A percentile compares a stretch with the other conserved stretches of the same genome.
phyloP scores from a whole-genome alignment of 2,329 filamentous ascomycete genomes.

The Colletotrichum orbiculare region DNA sequence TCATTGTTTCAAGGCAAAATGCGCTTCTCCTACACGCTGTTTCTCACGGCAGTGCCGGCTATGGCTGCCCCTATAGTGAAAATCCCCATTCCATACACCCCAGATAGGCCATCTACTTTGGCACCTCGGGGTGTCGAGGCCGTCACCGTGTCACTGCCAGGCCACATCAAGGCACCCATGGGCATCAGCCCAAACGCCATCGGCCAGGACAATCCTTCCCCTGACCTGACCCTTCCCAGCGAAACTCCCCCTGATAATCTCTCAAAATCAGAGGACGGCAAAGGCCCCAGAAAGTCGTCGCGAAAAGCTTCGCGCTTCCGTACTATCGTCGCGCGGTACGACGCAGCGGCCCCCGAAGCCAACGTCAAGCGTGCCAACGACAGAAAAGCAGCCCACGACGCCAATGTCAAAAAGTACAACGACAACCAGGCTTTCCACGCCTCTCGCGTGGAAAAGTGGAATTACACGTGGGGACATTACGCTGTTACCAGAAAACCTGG shows the following conservation, averaged over 20 bases:
- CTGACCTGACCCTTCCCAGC: too few species aligned
- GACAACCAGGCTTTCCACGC: background rate
- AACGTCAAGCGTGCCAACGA: background rate
- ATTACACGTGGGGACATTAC: background rate
- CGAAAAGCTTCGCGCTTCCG: background rate
- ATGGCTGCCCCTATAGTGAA: background rate
- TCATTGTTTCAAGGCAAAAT: too few species aligned
- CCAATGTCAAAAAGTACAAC: background rate
- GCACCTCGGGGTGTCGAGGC: background rate
- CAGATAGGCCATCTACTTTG: background rate
- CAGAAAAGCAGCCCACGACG: background rate
- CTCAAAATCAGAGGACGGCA: too few species aligned
- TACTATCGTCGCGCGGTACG: background rate
- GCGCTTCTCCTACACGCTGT: background rate
- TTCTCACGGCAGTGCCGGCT: background rate
- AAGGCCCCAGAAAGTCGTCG: too few species aligned
- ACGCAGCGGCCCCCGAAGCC: too few species aligned
- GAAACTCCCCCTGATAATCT: too few species aligned
- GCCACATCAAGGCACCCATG: too few species aligned
- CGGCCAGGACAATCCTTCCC: too few species aligned
- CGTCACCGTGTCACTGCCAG: background rate
- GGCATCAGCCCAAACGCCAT: too few species aligned
- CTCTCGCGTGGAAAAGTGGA: background rate
- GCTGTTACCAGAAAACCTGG: accelerated
- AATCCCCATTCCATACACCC: background rate